Evolutionary conservation across 1,139 yeast genomes (phyloP), one percentile per base, ranked within the genome.

Genomic region (Sugiyamaella paludigena): DNA sequence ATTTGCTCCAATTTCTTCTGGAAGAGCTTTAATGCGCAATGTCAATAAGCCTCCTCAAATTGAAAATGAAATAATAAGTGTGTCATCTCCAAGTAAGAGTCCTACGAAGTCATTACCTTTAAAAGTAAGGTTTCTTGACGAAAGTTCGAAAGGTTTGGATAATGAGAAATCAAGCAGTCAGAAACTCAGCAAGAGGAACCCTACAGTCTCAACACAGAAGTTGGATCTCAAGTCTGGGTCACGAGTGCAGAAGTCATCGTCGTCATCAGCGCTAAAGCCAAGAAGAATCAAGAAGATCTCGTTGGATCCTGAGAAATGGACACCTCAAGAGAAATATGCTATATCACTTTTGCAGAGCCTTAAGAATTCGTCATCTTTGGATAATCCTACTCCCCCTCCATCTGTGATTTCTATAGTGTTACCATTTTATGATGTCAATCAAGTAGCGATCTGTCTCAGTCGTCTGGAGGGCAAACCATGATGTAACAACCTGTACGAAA

Each of bases 391-490:
- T 3, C 42, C 45, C 7, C 40, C 30, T 15, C 30, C 37, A 13
- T 15, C 45, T 12, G 42, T 45, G 7, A 48, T 50, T n/a, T 46
- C 29, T 8, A 33, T 51, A 1, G 19, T 50, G 33, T 36, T 50
- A 26, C 53, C 52, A 3, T 49, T 47, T 27, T 50, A 50, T 29
- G 52, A 50, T 11, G 33, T 42, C 4, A 30, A 26, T 7, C 52
- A 48, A 13, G 43, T 50, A 6, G 30, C 13, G 15, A n/a, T n/a
- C 12, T 31, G 34, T 31, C 12, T 31, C 15, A 31, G 6, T n/a
- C 15, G 13, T 37, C 19, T 16, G 12, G 37, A 34, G 12, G 5
- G 24, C 5, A 19, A 19, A 3, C 24, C 24, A 5, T 19, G 24
- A 19, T 19, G 9, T 9, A 13, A 34, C 10, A 13, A 34, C 9